phyloP scores from a whole-genome alignment of 495 filamentous ascomycete genomes.

The Tetracladium marchalianum region DNA sequence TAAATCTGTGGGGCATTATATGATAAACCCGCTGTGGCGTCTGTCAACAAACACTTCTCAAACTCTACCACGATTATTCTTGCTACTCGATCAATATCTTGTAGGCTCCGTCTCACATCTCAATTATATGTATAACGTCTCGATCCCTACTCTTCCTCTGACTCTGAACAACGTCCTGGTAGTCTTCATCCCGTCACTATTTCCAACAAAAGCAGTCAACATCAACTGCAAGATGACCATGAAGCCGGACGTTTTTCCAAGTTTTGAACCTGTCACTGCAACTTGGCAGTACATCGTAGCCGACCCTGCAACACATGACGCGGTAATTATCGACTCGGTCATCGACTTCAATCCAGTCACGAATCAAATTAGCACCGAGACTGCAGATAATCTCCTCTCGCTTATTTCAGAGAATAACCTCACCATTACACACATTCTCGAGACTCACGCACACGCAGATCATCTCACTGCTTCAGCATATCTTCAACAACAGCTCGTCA shows the following conservation, averaged over 20 bases:
- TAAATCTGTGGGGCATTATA: too few species aligned
- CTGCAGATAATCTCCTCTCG: slow-evolving; percentile 38
- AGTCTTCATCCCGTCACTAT: background rate
- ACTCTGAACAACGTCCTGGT: background rate
- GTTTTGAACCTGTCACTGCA: slow-evolving; percentile 33
- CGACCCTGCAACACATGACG: slow-evolving; percentile 33
- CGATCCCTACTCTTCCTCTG: background rate
- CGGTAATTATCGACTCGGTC: slow-evolving; percentile 50
- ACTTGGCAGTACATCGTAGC: slow-evolving; percentile 56
- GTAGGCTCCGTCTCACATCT: background rate
- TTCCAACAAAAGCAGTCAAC: background rate
- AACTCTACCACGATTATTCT: too few species aligned
- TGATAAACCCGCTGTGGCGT: too few species aligned
- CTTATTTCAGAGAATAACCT: slow-evolving; percentile 34
- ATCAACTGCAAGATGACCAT: slow-evolving; percentile 1
- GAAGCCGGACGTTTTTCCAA: slow-evolving; percentile 4
- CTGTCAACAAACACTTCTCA: too few species aligned
- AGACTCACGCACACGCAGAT: slow-evolving; percentile 55
- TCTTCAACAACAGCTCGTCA: slow-evolving; percentile 33
- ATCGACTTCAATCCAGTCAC: slow-evolving; percentile 44
- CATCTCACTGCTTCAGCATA: slow-evolving; percentile 50
- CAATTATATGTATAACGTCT: background rate
- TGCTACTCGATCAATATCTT: too few species aligned
- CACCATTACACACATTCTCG: slow-evolving; percentile 37
- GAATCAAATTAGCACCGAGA: slow-evolving; percentile 32